phyloP scores from a whole-genome alignment of 2,329 filamentous ascomycete genomes.

The Epichloe sibirici region DNA sequence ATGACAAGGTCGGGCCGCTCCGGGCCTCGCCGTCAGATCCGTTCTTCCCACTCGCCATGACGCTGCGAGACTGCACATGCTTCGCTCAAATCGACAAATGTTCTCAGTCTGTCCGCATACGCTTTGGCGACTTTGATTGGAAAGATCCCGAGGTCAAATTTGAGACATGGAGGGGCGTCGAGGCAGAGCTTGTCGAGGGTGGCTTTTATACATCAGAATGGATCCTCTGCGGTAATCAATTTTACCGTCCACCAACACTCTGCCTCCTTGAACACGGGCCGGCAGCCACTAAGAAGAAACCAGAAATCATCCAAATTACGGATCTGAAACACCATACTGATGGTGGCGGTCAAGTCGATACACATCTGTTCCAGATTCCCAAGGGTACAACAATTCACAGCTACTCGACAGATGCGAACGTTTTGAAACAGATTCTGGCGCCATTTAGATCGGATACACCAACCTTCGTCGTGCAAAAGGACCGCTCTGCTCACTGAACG shows the following conservation, averaged over 20 bases:
- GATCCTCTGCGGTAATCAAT: conserved; percentile 21
- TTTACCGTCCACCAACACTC: conserved; percentile 24
- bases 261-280: conserved; percentile 13
- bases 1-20: conserved; percentile 33
- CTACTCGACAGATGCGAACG: conserved; percentile 10
- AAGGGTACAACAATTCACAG: conserved; percentile 9
- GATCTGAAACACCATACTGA: conserved; percentile 1
- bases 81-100: conserved; percentile 46
- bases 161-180: conserved; percentile 54
- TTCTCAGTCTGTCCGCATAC: conserved; percentile 33
- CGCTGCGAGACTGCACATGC: conserved; percentile 65
- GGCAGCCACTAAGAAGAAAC: conserved; percentile 2
- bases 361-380: background rate
- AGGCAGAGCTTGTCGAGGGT: conserved; percentile 48
- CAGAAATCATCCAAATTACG: conserved; percentile 12
- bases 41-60: conserved; percentile 61
- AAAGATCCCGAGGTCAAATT: conserved; percentile 58
- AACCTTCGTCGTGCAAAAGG: background rate
- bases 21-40: conserved; percentile 26
- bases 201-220: conserved; percentile 53
- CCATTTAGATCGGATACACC: conserved; percentile 3
- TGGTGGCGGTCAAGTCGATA: background rate
- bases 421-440: conserved; percentile 6
- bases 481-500: background rate
- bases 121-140: conserved; percentile 65